These are phyloP conservation scores for Bondarzewia mesenterica DNA, from an alignment of 1,284 basidiomycete genomes.

Conservation along the genomic window DNA sequence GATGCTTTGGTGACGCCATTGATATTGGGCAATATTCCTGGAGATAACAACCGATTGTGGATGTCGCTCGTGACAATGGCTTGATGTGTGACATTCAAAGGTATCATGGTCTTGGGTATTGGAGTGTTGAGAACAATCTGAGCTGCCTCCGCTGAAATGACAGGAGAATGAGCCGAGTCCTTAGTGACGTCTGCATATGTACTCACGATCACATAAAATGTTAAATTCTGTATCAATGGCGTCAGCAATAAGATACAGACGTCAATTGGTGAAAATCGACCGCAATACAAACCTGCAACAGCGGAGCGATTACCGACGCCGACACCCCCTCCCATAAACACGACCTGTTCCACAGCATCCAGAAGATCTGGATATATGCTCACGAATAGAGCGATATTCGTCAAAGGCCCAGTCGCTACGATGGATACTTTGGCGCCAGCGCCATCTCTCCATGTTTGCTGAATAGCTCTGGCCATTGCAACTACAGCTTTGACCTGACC, in stretches of 20 bases:
- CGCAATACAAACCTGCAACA: conserved; percentile 43
- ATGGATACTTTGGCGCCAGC: conserved; percentile 51
- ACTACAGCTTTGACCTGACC: conserved; percentile 40
- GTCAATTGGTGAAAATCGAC: not conserved
- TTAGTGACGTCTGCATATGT: not conserved
- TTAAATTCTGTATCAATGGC: conserved; percentile 56
- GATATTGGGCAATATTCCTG: conserved; percentile 4
- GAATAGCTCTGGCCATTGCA: conserved; percentile 55
- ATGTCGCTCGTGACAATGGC: conserved; percentile 58
- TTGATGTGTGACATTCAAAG: conserved; percentile 79
- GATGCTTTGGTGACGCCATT: conserved; percentile 29
- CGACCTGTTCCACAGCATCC: conserved; percentile 64
- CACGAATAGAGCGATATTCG: conserved; percentile 77
- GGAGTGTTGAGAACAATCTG: conserved; percentile 68
- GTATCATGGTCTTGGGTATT: conserved; percentile 60
- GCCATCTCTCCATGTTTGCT: conserved; percentile 44
- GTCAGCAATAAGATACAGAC: conserved; percentile 1
- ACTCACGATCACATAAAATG: conserved; percentile 71
- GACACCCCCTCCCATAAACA: conserved; percentile 88
- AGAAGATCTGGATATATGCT: conserved; percentile 64
- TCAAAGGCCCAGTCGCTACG: conserved; percentile 74
- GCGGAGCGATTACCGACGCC: conserved; percentile 75
- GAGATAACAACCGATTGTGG: conserved; percentile 40
- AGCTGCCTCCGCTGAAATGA: conserved; percentile 57
- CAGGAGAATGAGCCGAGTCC: not conserved